Base-by-base conservation (phyloP, 768 basidiomycete species). In the Auriculariales sp. region DNA sequence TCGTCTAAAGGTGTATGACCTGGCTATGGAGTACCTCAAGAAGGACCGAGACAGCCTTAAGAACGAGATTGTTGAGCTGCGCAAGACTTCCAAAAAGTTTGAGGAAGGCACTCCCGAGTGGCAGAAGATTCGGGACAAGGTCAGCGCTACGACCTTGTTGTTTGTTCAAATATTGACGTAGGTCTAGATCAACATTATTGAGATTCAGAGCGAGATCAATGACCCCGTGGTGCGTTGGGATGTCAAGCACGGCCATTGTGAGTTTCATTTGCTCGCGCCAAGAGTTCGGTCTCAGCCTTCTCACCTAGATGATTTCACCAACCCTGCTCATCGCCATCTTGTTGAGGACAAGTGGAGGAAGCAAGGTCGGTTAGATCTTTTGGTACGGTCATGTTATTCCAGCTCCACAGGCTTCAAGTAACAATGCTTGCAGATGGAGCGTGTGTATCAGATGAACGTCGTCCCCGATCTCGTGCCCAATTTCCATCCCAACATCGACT, bases 391-490 rank as follows among this genome's bases (percentile, higher is more conserved):
- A 3, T 35, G 14, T 4, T 15, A 7, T 31, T 28, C 17, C 10
- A 19, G 27, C 49, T 47, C 28, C 14, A n/a, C 33, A 48, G 9
- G 15, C 10, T 25, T 52, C 29, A 15, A 32, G 28, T 28, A 22
- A 3, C 39, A 25, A 28, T 12, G 52, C 29, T 5, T 11, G 1
- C 59, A 92, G 84, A 95, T 95, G 90, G 87, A 95, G 60, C 83
- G 93, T 59, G 59, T 98, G 39, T 73, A 89, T 56, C 87, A 92
- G 66, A 90, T 95, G 89, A 67, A 81, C 46, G 81, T 98, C 51
- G 71, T 95, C 2, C 93, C 94, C 0, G 94, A 99, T 59, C 67
- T 93, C 10, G 62, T 97, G 15, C 78, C 86, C 1, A 68, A 68
- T 31, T 60, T 94, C 6, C 75, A 73, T 47, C 89, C 90, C 0